Evolutionary conservation across 2,329 filamentous ascomycete species (phyloP), one percentile per base, ranked within the genome.

Genomic region (Aotearoamyces nothofagi): DNA sequence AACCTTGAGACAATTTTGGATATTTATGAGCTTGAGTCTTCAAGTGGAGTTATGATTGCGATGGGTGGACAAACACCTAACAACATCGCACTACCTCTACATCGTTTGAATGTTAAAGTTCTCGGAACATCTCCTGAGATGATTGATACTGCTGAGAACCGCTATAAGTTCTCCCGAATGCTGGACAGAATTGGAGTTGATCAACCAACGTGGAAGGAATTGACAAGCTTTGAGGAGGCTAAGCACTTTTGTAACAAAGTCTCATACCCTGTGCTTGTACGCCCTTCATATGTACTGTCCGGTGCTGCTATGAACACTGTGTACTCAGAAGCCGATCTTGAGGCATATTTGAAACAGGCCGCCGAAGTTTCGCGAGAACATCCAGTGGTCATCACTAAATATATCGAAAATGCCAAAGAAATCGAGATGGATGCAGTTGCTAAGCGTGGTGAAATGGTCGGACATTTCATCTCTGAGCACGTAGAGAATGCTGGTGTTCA

Each of bases 381-480:
- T 53, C 90, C 90, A 1, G 90, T 98, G 8, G 90, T 98, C 36
- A 96, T 98, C 48, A 96, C 87, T 36, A 98, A 98, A 61, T 98
- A 96, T 58, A 96, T 98, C 41, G 90, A 98, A 62, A 90, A 92
- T 42, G 90, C 90, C 40, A 96, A 98, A 64, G 90, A 98, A 55
- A 96, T 98, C 39, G 90, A 98, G 57, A 96, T 98, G 90, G 90
- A 98, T 45, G 90, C 90, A 22, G 90, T 98, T 24, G 90, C 87
- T 30, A 78, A 76, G 45, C 78, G 92, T 42, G 90, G 90, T 48
- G 76, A 69, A 31, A 79, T 96, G 56, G 72, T 94, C 33, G 84
- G 87, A 9, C 90, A 96, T 54, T 96, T 96, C 56, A 82, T 98
- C 49, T 96, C 87, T 0, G 90, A 98, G 62, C 90, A 98, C 53